phyloP scores from a whole-genome alignment of 2,329 filamentous ascomycete species.

The Monilinia vaccinii-corymbosi region DNA sequence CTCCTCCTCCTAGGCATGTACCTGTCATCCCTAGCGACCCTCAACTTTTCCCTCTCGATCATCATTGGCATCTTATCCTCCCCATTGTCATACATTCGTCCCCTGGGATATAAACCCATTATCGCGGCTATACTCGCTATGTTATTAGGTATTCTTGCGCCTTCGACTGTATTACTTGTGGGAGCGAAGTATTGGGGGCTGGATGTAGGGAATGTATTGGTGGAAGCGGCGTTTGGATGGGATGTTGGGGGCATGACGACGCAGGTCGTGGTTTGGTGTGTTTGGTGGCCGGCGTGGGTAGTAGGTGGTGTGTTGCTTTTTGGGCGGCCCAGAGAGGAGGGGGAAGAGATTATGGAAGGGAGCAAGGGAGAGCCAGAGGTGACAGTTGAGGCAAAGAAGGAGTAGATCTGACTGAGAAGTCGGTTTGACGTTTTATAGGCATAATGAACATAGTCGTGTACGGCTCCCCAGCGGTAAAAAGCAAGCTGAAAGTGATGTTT shows the following conservation, averaged over 20 bases:
- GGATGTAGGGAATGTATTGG: constrained; percentile 50
- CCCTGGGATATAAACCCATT: constrained; percentile 34
- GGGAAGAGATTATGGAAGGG: not conserved
- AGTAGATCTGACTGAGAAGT: not conserved
- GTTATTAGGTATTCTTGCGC: constrained; percentile 52
- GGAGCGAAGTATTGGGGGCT: constrained; percentile 39
- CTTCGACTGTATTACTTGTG: constrained; percentile 44
- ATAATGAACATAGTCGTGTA: not conserved
- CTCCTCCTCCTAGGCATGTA: constrained; percentile 88
- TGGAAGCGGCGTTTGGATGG: constrained; percentile 77
- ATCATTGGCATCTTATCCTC: constrained; percentile 70
- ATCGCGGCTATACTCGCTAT: constrained; percentile 37
- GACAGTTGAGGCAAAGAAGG: not conserved
- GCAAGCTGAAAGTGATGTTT: not conserved
- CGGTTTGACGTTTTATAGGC: not conserved
- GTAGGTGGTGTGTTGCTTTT: constrained; percentile 50
- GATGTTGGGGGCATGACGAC: constrained; percentile 85
- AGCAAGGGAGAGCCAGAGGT: not conserved
- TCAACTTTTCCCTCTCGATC: constrained; percentile 90
- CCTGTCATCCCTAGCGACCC: constrained; percentile 81
- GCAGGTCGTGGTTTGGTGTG: constrained; percentile 80
- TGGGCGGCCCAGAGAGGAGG: constrained; percentile 28
- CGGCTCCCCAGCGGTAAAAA: not conserved
- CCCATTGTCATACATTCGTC: constrained; percentile 67
- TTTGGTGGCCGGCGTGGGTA: constrained; percentile 93